phyloP scores from a whole-genome alignment of 2,329 filamentous ascomycete genomes.

The Microsporum ferrugineum region DNA sequence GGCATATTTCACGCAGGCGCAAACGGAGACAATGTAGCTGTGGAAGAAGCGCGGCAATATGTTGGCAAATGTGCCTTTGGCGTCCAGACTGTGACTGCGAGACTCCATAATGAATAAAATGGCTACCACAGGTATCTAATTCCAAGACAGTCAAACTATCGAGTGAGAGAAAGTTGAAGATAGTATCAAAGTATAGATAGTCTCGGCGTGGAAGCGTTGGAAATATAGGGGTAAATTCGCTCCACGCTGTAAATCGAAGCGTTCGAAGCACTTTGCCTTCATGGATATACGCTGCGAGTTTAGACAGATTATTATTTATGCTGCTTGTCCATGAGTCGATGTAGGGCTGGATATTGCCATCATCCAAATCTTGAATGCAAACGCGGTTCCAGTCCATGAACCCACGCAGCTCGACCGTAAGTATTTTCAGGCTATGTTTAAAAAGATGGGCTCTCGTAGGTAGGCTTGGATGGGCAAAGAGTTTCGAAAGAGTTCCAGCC shows the following conservation, averaged over 20 bases:
- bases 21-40: constrained; percentile 1
- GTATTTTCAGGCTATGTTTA: not conserved
- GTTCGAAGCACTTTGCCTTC: not conserved
- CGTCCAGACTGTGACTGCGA: not conserved
- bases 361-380: too few relatives aligned
- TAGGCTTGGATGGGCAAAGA: not conserved
- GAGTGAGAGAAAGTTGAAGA: not conserved
- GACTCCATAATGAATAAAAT: not conserved
- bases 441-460: not conserved
- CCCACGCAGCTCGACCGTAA: not conserved
- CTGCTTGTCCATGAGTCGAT: not conserved
- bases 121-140: constrained; percentile 4
- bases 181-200: not conserved
- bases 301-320: not conserved
- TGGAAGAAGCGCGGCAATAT: constrained; percentile 2
- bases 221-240: not conserved
- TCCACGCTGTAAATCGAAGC: not conserved
- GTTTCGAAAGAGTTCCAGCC: not conserved
- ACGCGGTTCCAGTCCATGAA: not conserved
- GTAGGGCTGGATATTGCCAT: not conserved
- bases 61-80: not conserved
- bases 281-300: not conserved
- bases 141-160: not conserved
- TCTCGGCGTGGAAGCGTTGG: not conserved
- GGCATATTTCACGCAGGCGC: constrained; percentile 6